Percentiles rank a stretch among this genome's conserved stretches.
Evolutionary conservation across 2,329 filamentous ascomycete genomes (phyloP).

Genomic region (Colletotrichum phormii): DNA sequence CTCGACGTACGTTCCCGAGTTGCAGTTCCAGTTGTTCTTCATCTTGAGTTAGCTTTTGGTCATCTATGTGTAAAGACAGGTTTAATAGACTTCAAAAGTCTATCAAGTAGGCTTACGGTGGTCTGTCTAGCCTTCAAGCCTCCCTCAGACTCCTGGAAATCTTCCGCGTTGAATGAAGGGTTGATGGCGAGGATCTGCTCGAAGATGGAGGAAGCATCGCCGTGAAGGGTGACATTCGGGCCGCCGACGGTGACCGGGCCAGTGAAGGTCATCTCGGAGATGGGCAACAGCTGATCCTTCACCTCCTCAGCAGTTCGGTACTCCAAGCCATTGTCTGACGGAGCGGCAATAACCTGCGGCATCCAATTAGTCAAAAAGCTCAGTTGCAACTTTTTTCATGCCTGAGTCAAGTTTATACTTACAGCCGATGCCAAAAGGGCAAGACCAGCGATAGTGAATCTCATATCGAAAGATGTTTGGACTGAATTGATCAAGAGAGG

Average conservation of each 20-base stretch:
- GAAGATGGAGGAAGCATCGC: constrained; percentile 20
- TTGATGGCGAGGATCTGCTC: constrained; percentile 20
- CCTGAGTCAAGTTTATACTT: neutral
- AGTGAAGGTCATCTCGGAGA: constrained; percentile 13
- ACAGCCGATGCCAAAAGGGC: constrained; percentile 13
- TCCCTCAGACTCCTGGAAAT: neutral
- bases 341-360: neutral
- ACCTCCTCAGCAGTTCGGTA: constrained; percentile 11
- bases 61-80: no score
- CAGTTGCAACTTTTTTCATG: no score
- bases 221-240: constrained; percentile 21
- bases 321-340: neutral
- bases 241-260: constrained; percentile 13
- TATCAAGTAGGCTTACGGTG: neutral
- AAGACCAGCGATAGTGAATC: neutral
- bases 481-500: neutral
- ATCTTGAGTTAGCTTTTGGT: neutral
- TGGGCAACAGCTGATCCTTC: neutral
- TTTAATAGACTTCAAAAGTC: no score
- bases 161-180: neutral
- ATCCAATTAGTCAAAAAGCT: neutral
- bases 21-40: constrained; percentile 3
- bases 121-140: neutral
- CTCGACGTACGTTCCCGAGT: neutral
- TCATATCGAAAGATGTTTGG: constrained; percentile 4